Evolutionary conservation across 148 eudicot genomes (phyloP), one percentile per base, ranked within the genome.

Genomic region (Drosera capensis): DNA sequence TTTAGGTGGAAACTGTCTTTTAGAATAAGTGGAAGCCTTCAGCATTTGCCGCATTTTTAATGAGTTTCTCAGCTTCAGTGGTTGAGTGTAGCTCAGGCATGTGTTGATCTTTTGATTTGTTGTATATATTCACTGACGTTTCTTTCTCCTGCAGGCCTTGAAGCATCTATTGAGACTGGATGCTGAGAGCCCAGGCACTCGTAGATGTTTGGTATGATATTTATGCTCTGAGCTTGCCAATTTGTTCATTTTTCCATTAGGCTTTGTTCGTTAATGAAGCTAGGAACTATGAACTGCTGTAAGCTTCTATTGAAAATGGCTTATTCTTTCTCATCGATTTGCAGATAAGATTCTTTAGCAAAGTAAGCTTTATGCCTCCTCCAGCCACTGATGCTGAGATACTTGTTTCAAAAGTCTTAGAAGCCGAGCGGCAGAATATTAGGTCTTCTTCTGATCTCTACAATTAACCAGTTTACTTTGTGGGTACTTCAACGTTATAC

Each of bases 121-220:
- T 34, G n/a, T n/a, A n/a, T n/a, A n/a, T n/a, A n/a, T n/a, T n/a
- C 9, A 34, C 14, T 34, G 38, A 28, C 31, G 11, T 28, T 28
- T 37, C 23, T 60, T 53, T 58, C 26, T 31, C 25, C 14, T 55
- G 58, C 52, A 90, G 99, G 99, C 99, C 59, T 40, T 90, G 55
- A 90, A 90, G 77, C 77, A 85, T 67, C 64, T 90, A 48, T 28
- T 68, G 45, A 76, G 80, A 65, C 57, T 90, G 75, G 95, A 90
- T 70, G 80, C 88, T 30, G 93, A 80, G 55, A 71, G 59, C 58
- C 85, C 88, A 31, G 85, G 80, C 40, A 47, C 93, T 12, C 99
- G 85, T 65, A 66, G 93, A 47, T 84, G 95, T 59, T 73, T 85
- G 99, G 99, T 90, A 88, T 45, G 70, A 23, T 11, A 35, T 29